Conservation (phyloP, 2,329 filamentous ascomycete genomes). For the Nigrospora sphaerica region DNA sequence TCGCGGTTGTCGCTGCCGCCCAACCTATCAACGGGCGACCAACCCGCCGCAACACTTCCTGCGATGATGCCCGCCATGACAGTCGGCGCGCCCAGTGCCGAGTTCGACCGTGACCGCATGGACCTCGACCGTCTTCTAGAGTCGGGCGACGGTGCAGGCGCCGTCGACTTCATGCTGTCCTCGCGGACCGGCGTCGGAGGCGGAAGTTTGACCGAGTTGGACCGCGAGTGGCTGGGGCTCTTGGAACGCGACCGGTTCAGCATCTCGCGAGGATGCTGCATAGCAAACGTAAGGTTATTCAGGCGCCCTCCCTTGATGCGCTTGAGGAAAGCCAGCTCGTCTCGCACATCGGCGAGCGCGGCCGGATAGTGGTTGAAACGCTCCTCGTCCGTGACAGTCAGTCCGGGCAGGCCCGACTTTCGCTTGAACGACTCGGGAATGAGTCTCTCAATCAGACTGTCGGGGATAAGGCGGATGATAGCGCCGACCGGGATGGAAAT, state of each 20-base stretch:
- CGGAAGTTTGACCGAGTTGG: constrained; percentile 48
- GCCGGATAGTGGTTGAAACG: constrained; percentile 62
- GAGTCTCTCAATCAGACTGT: constrained; percentile 51
- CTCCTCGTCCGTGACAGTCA: constrained; percentile 61
- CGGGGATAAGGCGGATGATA: constrained; percentile 75
- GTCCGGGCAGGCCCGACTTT: constrained; percentile 36
- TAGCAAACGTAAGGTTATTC: constrained; percentile 73
- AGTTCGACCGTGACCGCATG: constrained; percentile 59
- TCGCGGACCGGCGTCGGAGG: constrained; percentile 55
- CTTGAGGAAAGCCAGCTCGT: constrained; percentile 76
- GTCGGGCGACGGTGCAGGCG: constrained; percentile 46
- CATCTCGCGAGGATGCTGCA: constrained; percentile 69
- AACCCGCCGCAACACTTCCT: constrained; percentile 67
- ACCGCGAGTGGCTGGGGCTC: constrained; percentile 57
- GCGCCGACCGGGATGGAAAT: constrained; percentile 82
- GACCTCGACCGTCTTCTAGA: constrained; percentile 61
- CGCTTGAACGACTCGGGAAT: constrained; percentile 48
- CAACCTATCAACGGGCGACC: constrained; percentile 57
- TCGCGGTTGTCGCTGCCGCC: constrained; percentile 10
- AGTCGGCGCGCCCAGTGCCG: constrained; percentile 65
- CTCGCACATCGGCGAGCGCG: constrained; percentile 65
- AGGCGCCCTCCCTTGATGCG: constrained; percentile 74
- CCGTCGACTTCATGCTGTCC: constrained; percentile 42
- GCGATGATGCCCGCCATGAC: constrained; percentile 82
- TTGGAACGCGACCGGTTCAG: constrained; percentile 40